Evolutionary conservation across 2,329 filamentous ascomycete species (phyloP).

Genomic region (Alternaria triticimaculans): DNA sequence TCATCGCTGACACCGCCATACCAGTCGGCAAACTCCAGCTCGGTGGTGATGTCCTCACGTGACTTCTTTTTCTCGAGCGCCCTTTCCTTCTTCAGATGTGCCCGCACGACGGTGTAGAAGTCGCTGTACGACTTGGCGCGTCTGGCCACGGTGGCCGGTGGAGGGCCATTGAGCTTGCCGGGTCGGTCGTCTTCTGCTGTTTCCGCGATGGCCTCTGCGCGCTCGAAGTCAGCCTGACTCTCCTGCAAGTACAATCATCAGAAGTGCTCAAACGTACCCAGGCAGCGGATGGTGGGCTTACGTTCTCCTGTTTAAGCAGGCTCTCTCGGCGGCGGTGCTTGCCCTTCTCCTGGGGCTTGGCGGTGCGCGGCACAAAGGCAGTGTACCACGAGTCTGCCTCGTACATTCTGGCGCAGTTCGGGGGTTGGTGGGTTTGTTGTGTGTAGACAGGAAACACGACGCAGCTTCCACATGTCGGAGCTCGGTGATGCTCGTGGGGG

Average conservation of each 20-base stretch:
- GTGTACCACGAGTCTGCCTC: constrained; percentile 81
- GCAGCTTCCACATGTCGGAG: constrained; percentile 14
- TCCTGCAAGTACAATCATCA: constrained; percentile 57
- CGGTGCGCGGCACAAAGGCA: constrained; percentile 69
- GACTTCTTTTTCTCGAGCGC: constrained; percentile 46
- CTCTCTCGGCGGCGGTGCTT: constrained; percentile 73
- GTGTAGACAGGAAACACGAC: constrained; percentile 2
- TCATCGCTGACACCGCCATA: constrained; percentile 67
- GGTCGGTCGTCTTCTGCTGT: constrained; percentile 66
- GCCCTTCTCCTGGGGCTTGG: constrained; percentile 43
- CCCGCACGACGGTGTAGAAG: constrained; percentile 70
- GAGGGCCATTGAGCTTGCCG: constrained; percentile 64
- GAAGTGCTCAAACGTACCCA: constrained; percentile 46
- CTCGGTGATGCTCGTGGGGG: constrained; percentile 11
- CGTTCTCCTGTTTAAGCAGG: constrained; percentile 63
- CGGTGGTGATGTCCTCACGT: constrained; percentile 59
- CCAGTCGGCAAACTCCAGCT: constrained; percentile 66
- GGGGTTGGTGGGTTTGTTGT: neutral
- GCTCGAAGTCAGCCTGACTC: constrained; percentile 60
- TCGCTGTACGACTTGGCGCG: constrained; percentile 80
- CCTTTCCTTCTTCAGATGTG: constrained; percentile 63
- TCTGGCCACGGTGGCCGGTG: constrained; percentile 68
- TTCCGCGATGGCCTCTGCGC: constrained; percentile 63
- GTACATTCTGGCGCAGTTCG: constrained; percentile 63
- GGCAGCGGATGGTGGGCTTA: constrained; percentile 50